phyloP scores from a whole-genome alignment of 2,329 filamentous ascomycete species.

The Cryphonectria carpinicola region DNA sequence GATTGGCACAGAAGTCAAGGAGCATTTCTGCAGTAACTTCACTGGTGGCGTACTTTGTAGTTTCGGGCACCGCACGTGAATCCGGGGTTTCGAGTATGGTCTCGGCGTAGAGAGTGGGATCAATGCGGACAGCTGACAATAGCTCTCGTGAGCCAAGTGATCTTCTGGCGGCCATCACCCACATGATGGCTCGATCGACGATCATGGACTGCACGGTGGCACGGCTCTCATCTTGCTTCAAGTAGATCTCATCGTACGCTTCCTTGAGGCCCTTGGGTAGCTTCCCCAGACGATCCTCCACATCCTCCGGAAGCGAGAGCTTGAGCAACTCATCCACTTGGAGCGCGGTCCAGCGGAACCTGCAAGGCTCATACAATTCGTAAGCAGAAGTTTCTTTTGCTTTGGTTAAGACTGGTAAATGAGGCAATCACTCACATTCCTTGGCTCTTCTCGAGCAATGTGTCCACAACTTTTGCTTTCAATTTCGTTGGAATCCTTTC shows the following conservation, averaged over 20 bases:
- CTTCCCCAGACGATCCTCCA: conserved; percentile 35
- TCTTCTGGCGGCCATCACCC: neutral
- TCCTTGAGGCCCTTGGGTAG: conserved; percentile 36
- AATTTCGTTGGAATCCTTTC: conserved; percentile 27
- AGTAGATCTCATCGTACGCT: conserved; percentile 39
- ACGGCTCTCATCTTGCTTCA: neutral
- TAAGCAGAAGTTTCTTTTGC: neutral
- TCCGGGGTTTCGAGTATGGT: neutral
- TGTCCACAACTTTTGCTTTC: conserved; percentile 31
- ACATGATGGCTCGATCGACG: neutral
- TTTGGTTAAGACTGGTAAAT: conserved; percentile 8
- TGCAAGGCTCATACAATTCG: conserved; percentile 20
- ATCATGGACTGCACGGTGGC: neutral
- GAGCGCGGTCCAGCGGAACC: conserved; percentile 41
- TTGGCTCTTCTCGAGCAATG: conserved; percentile 33
- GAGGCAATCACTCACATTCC: conserved; percentile 36
- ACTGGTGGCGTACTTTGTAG: neutral
- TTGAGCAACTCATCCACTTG: conserved; percentile 37
- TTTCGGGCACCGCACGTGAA: neutral
- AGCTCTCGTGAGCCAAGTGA: neutral
- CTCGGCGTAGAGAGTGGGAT: neutral
- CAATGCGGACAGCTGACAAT: conserved; percentile 3
- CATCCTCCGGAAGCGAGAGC: conserved; percentile 30
- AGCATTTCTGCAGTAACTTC: neutral
- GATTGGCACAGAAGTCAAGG: neutral